Base-by-base conservation (phyloP, 2,329 filamentous ascomycete species). In the Mollisia scopiformis region DNA sequence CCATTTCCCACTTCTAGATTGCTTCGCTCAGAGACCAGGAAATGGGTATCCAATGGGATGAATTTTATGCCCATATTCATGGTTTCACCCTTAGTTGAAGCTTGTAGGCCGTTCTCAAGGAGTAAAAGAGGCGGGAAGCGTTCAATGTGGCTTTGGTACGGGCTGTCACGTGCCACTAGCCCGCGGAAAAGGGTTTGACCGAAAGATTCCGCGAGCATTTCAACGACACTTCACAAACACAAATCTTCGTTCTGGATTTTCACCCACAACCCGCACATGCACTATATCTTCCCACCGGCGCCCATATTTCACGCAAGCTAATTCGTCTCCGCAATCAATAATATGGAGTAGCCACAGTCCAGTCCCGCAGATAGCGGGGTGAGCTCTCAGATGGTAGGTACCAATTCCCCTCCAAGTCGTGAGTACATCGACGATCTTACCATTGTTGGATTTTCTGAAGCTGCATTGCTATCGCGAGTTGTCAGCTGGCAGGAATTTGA, bases 151-250 rank as follows among this genome's bases (percentile, higher is more conserved):
- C 43, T 27, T n/a, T n/a, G n/a, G n/a, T n/a, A n/a, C n/a, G n/a
- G n/a, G n/a, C n/a, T n/a, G n/a, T n/a, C n/a, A n/a, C n/a, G n/a
- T n/a, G n/a, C n/a, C n/a, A n/a, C n/a, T n/a, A n/a, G n/a, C n/a
- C n/a, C n/a, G n/a, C n/a, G n/a, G n/a, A n/a, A n/a, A n/a, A n/a
- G n/a, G n/a, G n/a, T 11, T 11, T 25, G 6, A 10, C 46, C 61
- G 61, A 59, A 46, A 46, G 33, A 56, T 62, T 19, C 51, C 57
- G 62, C 62, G 62, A 64, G 35, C 27, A 62, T 62, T 62, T 35
- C 59, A 55, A 60, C 62, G 60, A 61, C 54, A 57, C 55, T 14
- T 21, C 30, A 31, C 43, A n/a, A 50, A 41, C 49, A 23, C 49
- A 31, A 31, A 3, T 33, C 27, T n/a, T 19, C 30, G 27, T 51